A percentile compares a stretch with the other conserved stretches of the same genome.
Evolutionary conservation across 768 basidiomycete genomes (phyloP).

Genomic region (Xerocomellus dryophilus): DNA sequence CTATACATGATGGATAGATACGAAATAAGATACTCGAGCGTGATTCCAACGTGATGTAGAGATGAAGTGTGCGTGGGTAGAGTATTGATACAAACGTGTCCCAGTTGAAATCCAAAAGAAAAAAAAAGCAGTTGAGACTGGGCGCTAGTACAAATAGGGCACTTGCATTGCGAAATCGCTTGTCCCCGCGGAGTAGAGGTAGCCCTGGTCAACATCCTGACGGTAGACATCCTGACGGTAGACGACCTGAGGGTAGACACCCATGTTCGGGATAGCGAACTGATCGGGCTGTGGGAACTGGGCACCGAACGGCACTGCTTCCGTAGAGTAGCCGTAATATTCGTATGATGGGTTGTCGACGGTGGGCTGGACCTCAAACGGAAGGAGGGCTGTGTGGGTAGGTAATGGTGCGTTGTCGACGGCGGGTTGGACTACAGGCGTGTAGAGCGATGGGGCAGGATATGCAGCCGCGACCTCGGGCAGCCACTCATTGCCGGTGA

Average conservation of each 20-base stretch:
- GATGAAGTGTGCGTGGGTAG: background rate
- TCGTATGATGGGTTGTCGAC: background rate
- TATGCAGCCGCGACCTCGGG: too few relatives aligned
- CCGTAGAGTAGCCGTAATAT: background rate
- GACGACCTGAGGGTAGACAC: background rate
- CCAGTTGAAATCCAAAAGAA: background rate
- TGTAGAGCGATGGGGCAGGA: background rate
- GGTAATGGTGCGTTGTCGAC: background rate
- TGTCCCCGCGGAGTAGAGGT: background rate
- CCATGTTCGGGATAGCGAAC: background rate
- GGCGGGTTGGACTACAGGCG: too few relatives aligned
- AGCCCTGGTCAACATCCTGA: background rate
- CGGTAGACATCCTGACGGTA: background rate
- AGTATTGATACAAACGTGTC: background rate
- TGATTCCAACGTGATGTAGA: too few relatives aligned
- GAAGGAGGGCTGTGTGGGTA: too few relatives aligned
- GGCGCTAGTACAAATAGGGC: background rate
- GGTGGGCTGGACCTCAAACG: too few relatives aligned
- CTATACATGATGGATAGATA: background rate
- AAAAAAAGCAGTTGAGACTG: background rate
- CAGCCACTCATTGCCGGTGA: background rate
- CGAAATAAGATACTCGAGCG: background rate
- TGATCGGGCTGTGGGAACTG: background rate
- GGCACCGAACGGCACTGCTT: background rate
- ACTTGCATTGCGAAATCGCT: background rate